Base-by-base conservation (phyloP, 164 flowering plant species). In the Liquidambar formosana region DNA sequence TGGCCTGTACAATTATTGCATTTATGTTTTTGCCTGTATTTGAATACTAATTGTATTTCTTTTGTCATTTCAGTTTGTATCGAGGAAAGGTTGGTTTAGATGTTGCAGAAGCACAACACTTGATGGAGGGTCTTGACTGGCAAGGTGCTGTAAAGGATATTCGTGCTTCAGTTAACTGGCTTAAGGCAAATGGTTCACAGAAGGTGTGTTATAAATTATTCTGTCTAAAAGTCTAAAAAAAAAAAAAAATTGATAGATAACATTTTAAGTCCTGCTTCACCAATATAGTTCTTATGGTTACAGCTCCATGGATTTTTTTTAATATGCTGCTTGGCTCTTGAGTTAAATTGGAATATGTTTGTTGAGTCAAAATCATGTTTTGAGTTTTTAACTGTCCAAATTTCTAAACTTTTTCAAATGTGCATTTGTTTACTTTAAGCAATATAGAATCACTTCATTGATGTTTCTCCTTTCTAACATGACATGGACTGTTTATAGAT, bases 71-170 rank as follows among this genome's bases (percentile, higher is more conserved):
- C 81, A 94, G 96, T 72, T 81, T 94, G 82, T 94, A 89, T 69
- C 83, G 97, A 11, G 99, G 99, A 62, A 93, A 95, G 85, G 94
- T 95, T 68, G 97, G 97, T 51, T 68, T 94, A 28, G 97, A 94
- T 80, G 96, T 77, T 70, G 98, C 96, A 8, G 99, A 94, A 80
- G 99, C 99, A 46, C 94, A 91, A 61, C 99, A 94, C 75, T 78
- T 91, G 75, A 84, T 92, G 92, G 89, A 86, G 25, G 94, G 88
- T 68, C 96, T 94, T 65, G 99, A 94, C 64, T 94, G 97, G 99
- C 86, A 79, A 80, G 99, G 97, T 68, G 97, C 99, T 48, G 85
- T 95, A n/a, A 87, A 93, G 82, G 99, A 95, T 76, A 88, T 95
- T 18, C 68, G 68, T 26, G 99, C 99, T 75, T 89, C 97, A 33